Base-by-base conservation (phyloP, 257 asterid species). In the Salvia rosmarinus region DNA sequence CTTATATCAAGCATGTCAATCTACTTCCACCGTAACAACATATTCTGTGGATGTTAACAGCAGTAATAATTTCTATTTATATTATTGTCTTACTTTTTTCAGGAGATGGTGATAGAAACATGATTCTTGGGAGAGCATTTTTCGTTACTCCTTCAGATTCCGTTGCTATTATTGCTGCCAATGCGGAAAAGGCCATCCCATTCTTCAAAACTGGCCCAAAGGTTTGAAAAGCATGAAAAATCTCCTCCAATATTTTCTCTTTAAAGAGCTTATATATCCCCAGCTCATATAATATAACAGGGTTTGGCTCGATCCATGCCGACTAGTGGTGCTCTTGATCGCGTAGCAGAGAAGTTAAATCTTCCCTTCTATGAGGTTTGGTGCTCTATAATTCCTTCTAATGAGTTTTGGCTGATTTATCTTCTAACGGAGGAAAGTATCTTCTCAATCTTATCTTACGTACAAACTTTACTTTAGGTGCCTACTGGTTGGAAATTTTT, bases 221-320 rank as follows among this genome's bases (percentile, higher is more conserved):
- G 98, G 99, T 91, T 60, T 52, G 79, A 62, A 54, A 58, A 61
- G 30, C 60, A 14, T 62, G 32, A 62, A 14, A 14, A 57, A 69
- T 61, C 62, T 68, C 44, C 39, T 9, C 46, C 3, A 16, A 14
- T 65, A 28, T 59, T 40, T 19, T 47, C 46, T 64, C 56, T 43
- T n/a, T n/a, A 56, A 20, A 17, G 20, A 39, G 70, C 68, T 11
- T 63, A 16, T 47, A 16, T 60, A 20, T 43, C 3, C 47, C 12
- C 23, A 46, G 54, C 11, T 56, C 23, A 49, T 75, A 52, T 74
- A 32, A 71, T 64, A 21, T 59, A 54, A 56, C 82, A 91, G 99
- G 99, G 98, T 67, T 83, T 95, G 75, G 99, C 99, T 83, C 89
- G 99, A 81, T 95, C 99, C 51, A 95, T 95, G 99, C 98, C 99